phyloP scores from a whole-genome alignment of 1,284 basidiomycete genomes.

The Leccinum subrobustum region DNA sequence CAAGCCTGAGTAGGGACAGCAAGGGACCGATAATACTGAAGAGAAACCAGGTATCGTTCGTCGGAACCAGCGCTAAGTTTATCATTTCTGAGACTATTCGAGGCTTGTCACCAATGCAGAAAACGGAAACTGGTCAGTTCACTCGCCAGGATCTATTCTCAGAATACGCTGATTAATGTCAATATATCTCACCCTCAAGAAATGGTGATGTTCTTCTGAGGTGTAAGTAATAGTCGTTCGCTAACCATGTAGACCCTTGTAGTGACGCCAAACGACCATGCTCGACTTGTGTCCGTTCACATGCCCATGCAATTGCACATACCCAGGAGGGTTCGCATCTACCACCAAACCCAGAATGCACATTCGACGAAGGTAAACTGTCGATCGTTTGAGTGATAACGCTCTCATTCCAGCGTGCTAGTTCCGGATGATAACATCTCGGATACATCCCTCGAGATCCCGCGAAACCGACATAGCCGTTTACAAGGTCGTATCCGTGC shows the following conservation, averaged over 20 bases:
- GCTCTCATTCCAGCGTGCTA: conserved; percentile 2
- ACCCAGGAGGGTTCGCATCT: conserved; percentile 51
- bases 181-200: conserved; percentile 38
- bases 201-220: conserved; percentile 48
- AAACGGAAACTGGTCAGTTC: conserved; percentile 65
- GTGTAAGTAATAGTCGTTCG: not conserved
- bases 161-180: not conserved
- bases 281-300: conserved; percentile 66
- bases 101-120: conserved; percentile 55
- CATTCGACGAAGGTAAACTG: conserved; percentile 59
- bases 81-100: conserved; percentile 1
- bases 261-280: conserved; percentile 72
- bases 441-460: conserved; percentile 39
- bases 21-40: conserved; percentile 42
- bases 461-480: conserved; percentile 58
- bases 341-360: conserved; percentile 59
- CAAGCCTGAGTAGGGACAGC: conserved; percentile 4
- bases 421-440: conserved; percentile 3
- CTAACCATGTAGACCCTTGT: conserved; percentile 5
- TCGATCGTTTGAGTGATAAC: not conserved
- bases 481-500: conserved; percentile 66
- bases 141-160: conserved; percentile 2
- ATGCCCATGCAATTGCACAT: conserved; percentile 55
- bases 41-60: conserved; percentile 50
- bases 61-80: not conserved